Base-by-base conservation (phyloP, 768 basidiomycete species). In the Suillus americanus region DNA sequence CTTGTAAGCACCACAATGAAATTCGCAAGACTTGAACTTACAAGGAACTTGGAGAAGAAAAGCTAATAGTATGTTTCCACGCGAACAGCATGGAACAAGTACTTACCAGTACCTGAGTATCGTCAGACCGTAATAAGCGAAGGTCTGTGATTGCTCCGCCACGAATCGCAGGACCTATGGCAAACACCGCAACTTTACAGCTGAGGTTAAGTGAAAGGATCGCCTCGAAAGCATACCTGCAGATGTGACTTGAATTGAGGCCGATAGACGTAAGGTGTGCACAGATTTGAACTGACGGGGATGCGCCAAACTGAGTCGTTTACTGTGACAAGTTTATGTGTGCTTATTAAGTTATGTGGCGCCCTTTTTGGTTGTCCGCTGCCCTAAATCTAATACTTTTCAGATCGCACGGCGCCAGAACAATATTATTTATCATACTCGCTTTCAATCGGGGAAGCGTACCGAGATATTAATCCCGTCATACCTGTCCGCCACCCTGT, bases 401-500 rank as follows among this genome's bases (percentile, higher is more conserved):
- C 9, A 65, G 66, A 63, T 68, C 67, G 63, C 68, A 69, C 45
- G 41, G 35, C 69, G 68, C 65, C 61, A 65, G 63, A 61, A 66
- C 67, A 56, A 62, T 62, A 66, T 65, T 64, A 68, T 30, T 60
- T 46, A 55, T 56, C 41, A 65, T 73, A 68, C 67, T 68, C 66
- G 61, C 67, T 67, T 71, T 68, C 67, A 62, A 66, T 64, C 66
- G 67, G 68, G 71, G 65, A 72, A 71, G 63, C 35, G 45, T 73
- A 73, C 76, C 76, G 72, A 75, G 63, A 62, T 72, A 71, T 76
- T 72, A 72, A 67, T 62, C 46, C 76, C 74, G 71, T 74, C 46
- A 61, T 60, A 56, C 64, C 48, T 54, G 64, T 71, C 66, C 38
- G 66, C 73, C 77, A 73, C 74, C 65, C 72, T 78, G 71, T 63